phyloP scores from a whole-genome alignment of 1,284 basidiomycete species.

The Exsudoporus floridanus region DNA sequence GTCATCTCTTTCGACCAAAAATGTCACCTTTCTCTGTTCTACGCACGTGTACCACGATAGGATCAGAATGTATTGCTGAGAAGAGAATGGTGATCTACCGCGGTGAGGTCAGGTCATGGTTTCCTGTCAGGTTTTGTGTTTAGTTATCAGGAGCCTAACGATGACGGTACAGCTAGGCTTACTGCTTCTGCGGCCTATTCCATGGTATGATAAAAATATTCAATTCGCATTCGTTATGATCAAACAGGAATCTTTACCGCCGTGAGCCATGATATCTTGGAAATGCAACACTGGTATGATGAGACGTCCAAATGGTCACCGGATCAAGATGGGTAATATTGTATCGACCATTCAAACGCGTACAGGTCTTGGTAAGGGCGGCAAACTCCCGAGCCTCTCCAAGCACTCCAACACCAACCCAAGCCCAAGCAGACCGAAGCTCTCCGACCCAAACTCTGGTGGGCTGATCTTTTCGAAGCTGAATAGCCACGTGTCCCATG shows the following conservation, averaged over 20 bases:
- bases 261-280: constrained; percentile 16
- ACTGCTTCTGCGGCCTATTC: constrained; percentile 20
- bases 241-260: constrained; percentile 20
- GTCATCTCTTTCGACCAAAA: background rate
- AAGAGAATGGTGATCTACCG: constrained; percentile 16
- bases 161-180: constrained; percentile 2
- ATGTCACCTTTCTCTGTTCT: constrained; percentile 19
- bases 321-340: background rate
- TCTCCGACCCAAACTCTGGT: constrained; percentile 53
- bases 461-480: constrained; percentile 38
- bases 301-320: background rate
- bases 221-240: constrained; percentile 1
- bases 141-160: background rate
- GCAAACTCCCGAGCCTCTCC: constrained; percentile 41
- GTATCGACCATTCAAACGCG: background rate
- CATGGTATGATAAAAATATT: constrained; percentile 1
- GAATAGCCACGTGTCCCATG: constrained; percentile 66
- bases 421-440: constrained; percentile 67
- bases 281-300: background rate
- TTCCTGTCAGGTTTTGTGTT: constrained; percentile 15
- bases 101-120: constrained; percentile 4
- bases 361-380: constrained; percentile 15
- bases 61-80: constrained; percentile 5
- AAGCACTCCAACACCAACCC: constrained; percentile 58
- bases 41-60: background rate